A percentile compares a stretch with the other conserved stretches of the same genome.
Evolutionary conservation across 2,329 filamentous ascomycete species (phyloP).

Genomic region (Orbilia quercus): DNA sequence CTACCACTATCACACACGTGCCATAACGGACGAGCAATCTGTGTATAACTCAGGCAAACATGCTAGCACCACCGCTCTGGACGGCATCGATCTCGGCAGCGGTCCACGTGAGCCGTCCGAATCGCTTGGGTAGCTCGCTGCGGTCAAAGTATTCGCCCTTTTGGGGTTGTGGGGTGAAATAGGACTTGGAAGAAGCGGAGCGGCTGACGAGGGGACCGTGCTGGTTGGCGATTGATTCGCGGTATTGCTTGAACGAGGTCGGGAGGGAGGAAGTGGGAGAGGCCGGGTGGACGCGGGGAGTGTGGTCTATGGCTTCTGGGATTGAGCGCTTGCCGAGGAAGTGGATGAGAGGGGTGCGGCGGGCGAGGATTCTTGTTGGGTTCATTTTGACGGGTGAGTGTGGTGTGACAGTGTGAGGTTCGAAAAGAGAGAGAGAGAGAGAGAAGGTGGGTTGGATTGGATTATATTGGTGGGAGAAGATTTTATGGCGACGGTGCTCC

Average conservation of each 20-base stretch:
- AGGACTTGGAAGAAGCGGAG: conserved; percentile 66
- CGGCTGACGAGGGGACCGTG: conserved; percentile 76
- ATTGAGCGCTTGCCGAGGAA: conserved; percentile 72
- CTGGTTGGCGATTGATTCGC: conserved; percentile 77
- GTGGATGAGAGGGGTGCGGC: conserved; percentile 72
- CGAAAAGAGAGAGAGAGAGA: neutral
- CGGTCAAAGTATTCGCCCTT: conserved; percentile 87
- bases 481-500: conserved; percentile 2
- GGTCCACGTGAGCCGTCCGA: conserved; percentile 79
- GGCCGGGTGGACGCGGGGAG: conserved; percentile 77
- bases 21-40: no score
- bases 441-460: neutral
- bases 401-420: neutral
- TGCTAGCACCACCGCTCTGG: conserved; percentile 87
- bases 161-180: conserved; percentile 66
- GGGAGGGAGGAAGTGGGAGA: conserved; percentile 75
- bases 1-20: neutral
- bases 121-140: conserved; percentile 84
- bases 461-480: conserved; percentile 16
- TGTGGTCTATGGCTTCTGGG: conserved; percentile 78
- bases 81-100: conserved; percentile 92
- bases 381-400: conserved; percentile 66
- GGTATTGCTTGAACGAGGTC: conserved; percentile 78
- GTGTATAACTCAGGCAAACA: conserved; percentile 67
- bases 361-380: conserved; percentile 70